Base-by-base conservation (phyloP, 495 filamentous ascomycete species). In the Bacidia gigantensis region DNA sequence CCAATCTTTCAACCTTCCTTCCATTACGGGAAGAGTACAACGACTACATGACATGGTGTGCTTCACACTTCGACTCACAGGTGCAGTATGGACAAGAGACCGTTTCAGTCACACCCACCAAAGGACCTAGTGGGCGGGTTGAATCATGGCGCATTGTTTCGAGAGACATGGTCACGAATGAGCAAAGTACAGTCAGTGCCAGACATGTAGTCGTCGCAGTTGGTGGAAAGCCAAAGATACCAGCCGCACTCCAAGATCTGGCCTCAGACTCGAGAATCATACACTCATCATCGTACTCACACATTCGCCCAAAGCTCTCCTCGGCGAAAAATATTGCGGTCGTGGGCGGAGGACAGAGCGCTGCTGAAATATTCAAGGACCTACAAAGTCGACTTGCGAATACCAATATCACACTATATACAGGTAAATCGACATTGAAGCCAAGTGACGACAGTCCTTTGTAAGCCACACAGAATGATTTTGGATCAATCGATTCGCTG, bases 381-480 rank as follows among this genome's bases (percentile, higher is more conserved):
- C 68, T 96, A 21, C 84, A 89, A 57, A 72, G 69, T n/a, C 69
- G 82, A 24, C 95, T 89, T 62, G 86, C 86, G 11, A 87, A 87
- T 60, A 79, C 83, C n/a, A 74, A 76, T 46, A 86, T 87, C 0
- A 75, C 68, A 3, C 59, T 98, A 44, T 75, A 94, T 43, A 89
- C 94, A 64, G 78, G 84, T 43, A 81, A 79, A 35, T 74, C 84
- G 26, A 87, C 88, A 39, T 69, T 98, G 52, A 82, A 82, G 51
- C 90, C 90, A 2, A 93, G 87, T 64, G 90, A 98, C 57, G 90
- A 98, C 61, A 92, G 86, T 46, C 90, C 90, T 18, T 97, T 96
- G 86, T 93, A 70, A 67, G 83, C n/a, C n/a, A n/a, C n/a, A n/a
- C n/a, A n/a, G n/a, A n/a, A n/a, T n/a, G n/a, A n/a, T n/a, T n/a